Percentiles rank a stretch among this genome's conserved stretches.
Conservation (phyloP, 2,329 filamentous ascomycete species). For the Sphaceloma murrayae region DNA sequence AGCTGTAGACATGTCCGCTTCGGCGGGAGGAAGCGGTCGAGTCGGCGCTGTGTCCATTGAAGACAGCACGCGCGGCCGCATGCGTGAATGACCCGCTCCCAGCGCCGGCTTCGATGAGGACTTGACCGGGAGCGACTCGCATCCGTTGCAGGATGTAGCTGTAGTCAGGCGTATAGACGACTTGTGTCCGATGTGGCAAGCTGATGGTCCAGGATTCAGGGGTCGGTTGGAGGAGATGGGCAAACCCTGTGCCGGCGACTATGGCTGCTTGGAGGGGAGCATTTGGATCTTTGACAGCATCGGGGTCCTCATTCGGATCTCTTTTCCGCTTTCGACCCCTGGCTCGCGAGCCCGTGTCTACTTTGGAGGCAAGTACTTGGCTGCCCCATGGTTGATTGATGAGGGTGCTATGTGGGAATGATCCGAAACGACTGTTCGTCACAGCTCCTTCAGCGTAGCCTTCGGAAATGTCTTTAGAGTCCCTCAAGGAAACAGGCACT, state of each 20-base stretch:
- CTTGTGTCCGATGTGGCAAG: conserved; percentile 71
- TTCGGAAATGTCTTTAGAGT: conserved; percentile 33
- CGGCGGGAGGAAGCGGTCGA: conserved; percentile 28
- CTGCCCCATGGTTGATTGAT: conserved; percentile 78
- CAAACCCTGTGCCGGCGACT: conserved; percentile 56
- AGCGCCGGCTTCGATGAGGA: conserved; percentile 69
- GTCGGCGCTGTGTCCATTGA: conserved; percentile 53
- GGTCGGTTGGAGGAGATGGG: conserved; percentile 68
- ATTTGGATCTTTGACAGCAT: conserved; percentile 24
- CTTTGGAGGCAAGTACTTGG: conserved; percentile 78
- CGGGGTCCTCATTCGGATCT: conserved; percentile 37
- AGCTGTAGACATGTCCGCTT: conserved; percentile 65
- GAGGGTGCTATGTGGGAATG: conserved; percentile 46
- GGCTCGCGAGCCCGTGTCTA: conserved; percentile 84
- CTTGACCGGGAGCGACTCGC: conserved; percentile 60
- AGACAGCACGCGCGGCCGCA: conserved; percentile 65
- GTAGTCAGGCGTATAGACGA: conserved; percentile 80
- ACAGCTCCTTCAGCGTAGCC: conserved; percentile 38
- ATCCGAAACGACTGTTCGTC: conserved; percentile 88
- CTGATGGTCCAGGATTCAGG: conserved; percentile 76
- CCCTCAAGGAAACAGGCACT: conserved; percentile 55
- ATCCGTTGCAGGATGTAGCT: conserved; percentile 74
- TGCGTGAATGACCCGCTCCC: conserved; percentile 80
- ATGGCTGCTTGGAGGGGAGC: conserved; percentile 40
- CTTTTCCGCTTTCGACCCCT: conserved; percentile 47